Evolutionary conservation across 306 rosid species (phyloP).

Genomic region (Glycyrrhiza uralensis): DNA sequence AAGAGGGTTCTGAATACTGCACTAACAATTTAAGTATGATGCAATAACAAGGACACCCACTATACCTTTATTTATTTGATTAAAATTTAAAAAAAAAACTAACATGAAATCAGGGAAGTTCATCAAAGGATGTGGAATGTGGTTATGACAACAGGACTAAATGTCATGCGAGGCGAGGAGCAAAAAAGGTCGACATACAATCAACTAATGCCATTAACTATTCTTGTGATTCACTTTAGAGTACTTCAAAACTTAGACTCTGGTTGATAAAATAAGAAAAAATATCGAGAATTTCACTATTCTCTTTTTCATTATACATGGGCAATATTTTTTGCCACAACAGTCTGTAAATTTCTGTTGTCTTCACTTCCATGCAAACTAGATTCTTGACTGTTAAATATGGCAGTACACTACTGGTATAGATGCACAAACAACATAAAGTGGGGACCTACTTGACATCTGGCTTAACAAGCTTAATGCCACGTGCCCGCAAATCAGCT

Average conservation of each 20-base stretch:
- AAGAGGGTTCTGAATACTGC: neutral
- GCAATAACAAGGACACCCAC: constrained; percentile 11
- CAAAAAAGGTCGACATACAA: neutral
- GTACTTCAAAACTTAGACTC: constrained; percentile 1
- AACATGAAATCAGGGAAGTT: neutral
- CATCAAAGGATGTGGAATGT: neutral
- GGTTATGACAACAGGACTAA: neutral
- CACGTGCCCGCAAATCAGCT: constrained; percentile 88
- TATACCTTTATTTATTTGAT: neutral
- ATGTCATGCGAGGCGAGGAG: neutral
- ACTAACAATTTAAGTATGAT: neutral
- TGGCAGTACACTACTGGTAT: neutral
- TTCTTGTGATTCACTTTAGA: neutral
- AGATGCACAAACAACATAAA: constrained; percentile 27
- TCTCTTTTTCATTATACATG: neutral
- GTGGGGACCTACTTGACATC: constrained; percentile 81
- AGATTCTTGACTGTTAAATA: neutral
- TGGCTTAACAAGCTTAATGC: constrained; percentile 82
- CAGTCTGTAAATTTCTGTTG: neutral
- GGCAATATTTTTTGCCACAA: neutral
- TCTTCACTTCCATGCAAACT: constrained; percentile 22
- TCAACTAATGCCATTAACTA: constrained; percentile 1
- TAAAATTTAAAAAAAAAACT: neutral
- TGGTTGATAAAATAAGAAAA: neutral
- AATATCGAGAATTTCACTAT: neutral